Evolutionary conservation across 768 basidiomycete genomes (phyloP).

Genomic region (Sporobolomyces roseus): DNA sequence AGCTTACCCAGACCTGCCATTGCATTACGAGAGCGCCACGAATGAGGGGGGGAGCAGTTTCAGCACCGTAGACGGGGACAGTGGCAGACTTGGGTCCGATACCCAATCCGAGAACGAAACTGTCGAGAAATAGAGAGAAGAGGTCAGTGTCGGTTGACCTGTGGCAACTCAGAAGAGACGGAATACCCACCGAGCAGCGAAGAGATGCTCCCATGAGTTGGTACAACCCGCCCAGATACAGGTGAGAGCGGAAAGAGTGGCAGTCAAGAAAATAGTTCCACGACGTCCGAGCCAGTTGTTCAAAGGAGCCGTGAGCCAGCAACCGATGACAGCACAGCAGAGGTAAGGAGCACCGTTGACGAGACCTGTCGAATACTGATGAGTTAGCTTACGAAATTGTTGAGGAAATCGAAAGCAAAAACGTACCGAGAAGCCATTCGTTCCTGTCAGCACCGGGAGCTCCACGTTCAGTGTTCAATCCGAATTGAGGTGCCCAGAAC

Average conservation of each 20-base stretch:
- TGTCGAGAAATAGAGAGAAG: conserved; percentile 17
- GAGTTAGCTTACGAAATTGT: too few relatives aligned
- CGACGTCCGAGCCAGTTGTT: conserved; percentile 55
- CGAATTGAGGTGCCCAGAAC: conserved; percentile 53
- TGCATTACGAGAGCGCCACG: conserved; percentile 20
- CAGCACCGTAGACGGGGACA: conserved; percentile 67
- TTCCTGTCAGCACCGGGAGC: conserved; percentile 39
- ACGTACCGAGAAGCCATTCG: conserved; percentile 41
- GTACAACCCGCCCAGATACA: conserved; percentile 52
- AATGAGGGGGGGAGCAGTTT: conserved; percentile 65
- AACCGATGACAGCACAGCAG: conserved; percentile 49
- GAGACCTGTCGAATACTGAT: conserved; percentile 4
- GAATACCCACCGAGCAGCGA: conserved; percentile 48
- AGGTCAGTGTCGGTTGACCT: conserved; percentile 21
- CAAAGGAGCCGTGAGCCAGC: conserved; percentile 44
- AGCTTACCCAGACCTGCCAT: conserved; percentile 18
- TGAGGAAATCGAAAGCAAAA: too few relatives aligned
- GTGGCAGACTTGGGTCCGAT: conserved; percentile 47
- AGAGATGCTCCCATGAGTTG: conserved; percentile 59
- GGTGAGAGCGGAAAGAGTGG: conserved; percentile 27
- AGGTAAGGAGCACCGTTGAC: conserved; percentile 56
- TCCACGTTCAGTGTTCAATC: conserved; percentile 48
- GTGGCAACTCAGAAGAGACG: not conserved
- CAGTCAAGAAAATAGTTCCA: conserved; percentile 46
- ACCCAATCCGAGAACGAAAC: conserved; percentile 33